A percentile compares a stretch with the other conserved stretches of the same genome.
phyloP scores from a whole-genome alignment of 139 green algal species.

The Picochlorum sp. region DNA sequence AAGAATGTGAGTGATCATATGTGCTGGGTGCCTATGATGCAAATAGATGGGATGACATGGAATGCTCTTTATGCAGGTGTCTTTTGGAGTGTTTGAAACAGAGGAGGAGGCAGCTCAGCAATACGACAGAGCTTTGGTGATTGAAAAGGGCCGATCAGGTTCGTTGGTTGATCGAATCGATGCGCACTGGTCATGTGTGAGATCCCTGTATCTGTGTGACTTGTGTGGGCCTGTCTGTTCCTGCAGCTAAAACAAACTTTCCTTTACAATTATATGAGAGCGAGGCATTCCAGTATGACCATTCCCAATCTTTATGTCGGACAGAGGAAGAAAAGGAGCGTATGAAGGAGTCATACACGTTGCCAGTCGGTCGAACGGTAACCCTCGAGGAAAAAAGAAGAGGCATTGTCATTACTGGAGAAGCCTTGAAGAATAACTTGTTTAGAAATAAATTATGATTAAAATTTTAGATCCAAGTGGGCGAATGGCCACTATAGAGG shows the following conservation, averaged over 20 bases:
- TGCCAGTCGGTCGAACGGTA: constrained; percentile 11
- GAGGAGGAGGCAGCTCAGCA: constrained; percentile 54
- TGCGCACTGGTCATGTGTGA: background rate
- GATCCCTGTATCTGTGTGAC: background rate
- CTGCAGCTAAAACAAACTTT: constrained; percentile 63
- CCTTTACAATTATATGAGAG: constrained; percentile 46
- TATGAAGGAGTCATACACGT: constrained; percentile 10
- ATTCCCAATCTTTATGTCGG: background rate
- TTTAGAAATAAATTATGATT: constrained; percentile 6
- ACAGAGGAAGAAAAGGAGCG: background rate
- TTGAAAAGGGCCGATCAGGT: constrained; percentile 44
- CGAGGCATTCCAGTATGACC: constrained; percentile 33
- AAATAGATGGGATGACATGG: background rate
- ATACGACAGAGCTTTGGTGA: constrained; percentile 61
- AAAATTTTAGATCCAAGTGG: constrained; percentile 8
- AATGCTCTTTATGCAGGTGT: constrained; percentile 34
- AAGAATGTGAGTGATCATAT: constrained; percentile 46
- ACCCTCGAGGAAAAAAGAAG: constrained; percentile 26
- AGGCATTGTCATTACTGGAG: constrained; percentile 25
- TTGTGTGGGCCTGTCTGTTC: background rate
- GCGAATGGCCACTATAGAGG: background rate
- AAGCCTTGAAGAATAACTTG: constrained; percentile 18
- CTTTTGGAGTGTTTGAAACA: constrained; percentile 52
- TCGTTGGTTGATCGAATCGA: background rate
- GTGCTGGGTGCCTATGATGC: background rate